Evolutionary conservation across 1,284 basidiomycete species (phyloP), one percentile per base, ranked within the genome.

Genomic region (Malassezia sp.): DNA sequence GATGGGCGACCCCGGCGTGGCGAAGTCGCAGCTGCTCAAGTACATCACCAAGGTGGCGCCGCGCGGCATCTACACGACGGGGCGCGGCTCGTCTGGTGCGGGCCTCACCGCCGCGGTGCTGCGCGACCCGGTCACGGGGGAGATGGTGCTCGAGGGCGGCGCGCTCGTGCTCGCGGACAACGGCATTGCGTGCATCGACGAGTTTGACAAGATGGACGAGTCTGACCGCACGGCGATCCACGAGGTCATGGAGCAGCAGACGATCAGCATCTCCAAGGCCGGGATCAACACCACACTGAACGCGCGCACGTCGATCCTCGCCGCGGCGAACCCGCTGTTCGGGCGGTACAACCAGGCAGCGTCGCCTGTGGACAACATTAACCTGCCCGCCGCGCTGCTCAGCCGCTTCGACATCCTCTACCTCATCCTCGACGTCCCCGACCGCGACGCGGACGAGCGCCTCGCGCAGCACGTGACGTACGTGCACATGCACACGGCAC

Each of bases 121-220:
- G 89, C 80, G 91, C 38, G 93, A 99, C 70, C 93, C 93, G 1
- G 93, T 97, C 9, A 97, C 93, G 3, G 93, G 97, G 71, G 93
- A 99, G 74, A 96, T 99, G 86, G 91, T 97, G 20, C 76, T 97
- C 30, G 93, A 99, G 83, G 93, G 93, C 10, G 93, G 93, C 38
- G 93, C 93, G 7, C 79, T 99, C 31, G 93, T 99, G 2, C 79
- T 99, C 21, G 93, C 93, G 4, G 93, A 99, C 73, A 97, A 97
- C 61, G 93, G 93, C 26, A 97, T 99, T 65, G 95, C 90, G 74
- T 97, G 91, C 72, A 97, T 99, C 59, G 93, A 99, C 67, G 93
- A 99, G 70, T 99, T 99, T 71, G 93, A 99, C 75, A 97, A 99
- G 74, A 99, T 99, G 93, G 93, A 97, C 59, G 93, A 97, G 72